Conservation (phyloP, 805 yeast species). For the Kregervanrija fluxuum region DNA sequence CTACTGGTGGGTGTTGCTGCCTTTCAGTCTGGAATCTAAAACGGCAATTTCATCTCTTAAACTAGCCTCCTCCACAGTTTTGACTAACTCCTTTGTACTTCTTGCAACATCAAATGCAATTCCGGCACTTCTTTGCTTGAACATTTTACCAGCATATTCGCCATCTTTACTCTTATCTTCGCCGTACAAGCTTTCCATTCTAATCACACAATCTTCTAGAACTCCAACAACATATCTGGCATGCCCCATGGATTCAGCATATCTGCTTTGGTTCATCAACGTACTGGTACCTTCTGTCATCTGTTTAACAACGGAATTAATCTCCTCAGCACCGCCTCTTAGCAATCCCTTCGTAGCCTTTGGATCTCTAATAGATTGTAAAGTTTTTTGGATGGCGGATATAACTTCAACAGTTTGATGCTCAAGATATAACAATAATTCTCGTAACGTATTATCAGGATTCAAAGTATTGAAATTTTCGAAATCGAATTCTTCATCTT, state of each 20-base stretch:
- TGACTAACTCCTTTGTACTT: slow-evolving; percentile 91
- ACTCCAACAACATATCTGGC: slow-evolving; percentile 88
- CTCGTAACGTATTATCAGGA: slow-evolving; percentile 83
- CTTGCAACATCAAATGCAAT: slow-evolving; percentile 95
- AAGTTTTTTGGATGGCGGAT: slow-evolving; percentile 75
- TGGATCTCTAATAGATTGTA: slow-evolving; percentile 70
- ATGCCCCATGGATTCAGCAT: slow-evolving; percentile 78
- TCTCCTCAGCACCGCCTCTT: slow-evolving; percentile 66
- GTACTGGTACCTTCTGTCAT: slow-evolving; percentile 87
- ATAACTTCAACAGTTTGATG: slow-evolving; percentile 92
- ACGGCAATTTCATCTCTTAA: slow-evolving; percentile 79
- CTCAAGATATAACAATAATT: slow-evolving; percentile 76
- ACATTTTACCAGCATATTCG: slow-evolving; percentile 78
- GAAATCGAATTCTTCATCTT: slow-evolving; percentile 43
- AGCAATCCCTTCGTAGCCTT: slow-evolving; percentile 71
- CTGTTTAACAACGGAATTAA: slow-evolving; percentile 68
- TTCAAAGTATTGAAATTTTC: slow-evolving; percentile 75
- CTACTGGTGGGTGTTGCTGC: too few species aligned
- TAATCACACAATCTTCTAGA: slow-evolving; percentile 73
- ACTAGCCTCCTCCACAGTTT: slow-evolving; percentile 92
- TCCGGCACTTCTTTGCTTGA: slow-evolving; percentile 92
- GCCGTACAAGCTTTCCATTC: slow-evolving; percentile 69
- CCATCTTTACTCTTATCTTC: slow-evolving; percentile 34
- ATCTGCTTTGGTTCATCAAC: slow-evolving; percentile 84
- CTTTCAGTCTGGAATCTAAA: slow-evolving; percentile 56